phyloP scores from a whole-genome alignment of 1,284 basidiomycete species.

The Golubevia sp. region DNA sequence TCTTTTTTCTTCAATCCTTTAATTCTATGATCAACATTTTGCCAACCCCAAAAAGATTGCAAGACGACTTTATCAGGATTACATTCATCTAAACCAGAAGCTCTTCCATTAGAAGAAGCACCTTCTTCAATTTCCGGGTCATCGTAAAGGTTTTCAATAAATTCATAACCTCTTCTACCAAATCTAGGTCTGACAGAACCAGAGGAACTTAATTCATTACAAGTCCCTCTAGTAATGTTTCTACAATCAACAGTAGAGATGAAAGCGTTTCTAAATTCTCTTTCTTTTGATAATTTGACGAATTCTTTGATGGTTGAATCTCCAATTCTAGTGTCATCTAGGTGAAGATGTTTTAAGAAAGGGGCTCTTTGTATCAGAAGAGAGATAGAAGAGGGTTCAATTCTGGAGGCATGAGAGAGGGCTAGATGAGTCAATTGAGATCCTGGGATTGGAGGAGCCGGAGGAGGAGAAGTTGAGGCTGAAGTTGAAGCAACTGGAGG shows the following conservation, averaged over 20 bases:
- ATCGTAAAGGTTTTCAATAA: slow-evolving; percentile 23
- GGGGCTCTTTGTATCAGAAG: slow-evolving; percentile 30
- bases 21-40: slow-evolving; percentile 23
- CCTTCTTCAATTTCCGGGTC: slow-evolving; percentile 15
- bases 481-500: neutral
- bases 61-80: slow-evolving; percentile 27
- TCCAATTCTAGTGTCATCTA: slow-evolving; percentile 35
- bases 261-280: slow-evolving; percentile 27
- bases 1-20: slow-evolving; percentile 26
- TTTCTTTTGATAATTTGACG: slow-evolving; percentile 21
- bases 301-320: slow-evolving; percentile 32
- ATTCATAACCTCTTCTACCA: slow-evolving; percentile 17
- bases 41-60: slow-evolving; percentile 44
- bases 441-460: slow-evolving; percentile 68
- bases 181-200: slow-evolving; percentile 12
- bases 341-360: slow-evolving; percentile 29
- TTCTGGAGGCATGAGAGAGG: slow-evolving; percentile 65
- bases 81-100: slow-evolving; percentile 21
- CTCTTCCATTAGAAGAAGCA: neutral
- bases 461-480: no score
- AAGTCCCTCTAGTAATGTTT: slow-evolving; percentile 20
- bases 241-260: slow-evolving; percentile 40
- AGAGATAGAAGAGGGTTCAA: slow-evolving; percentile 21
- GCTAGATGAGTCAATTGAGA: slow-evolving; percentile 74
- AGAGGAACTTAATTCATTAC: slow-evolving; percentile 15